Percentiles rank a stretch among this genome's conserved stretches.
Conservation (phyloP, 495 filamentous ascomycete genomes). For the Astrothelium subdiscretum region DNA sequence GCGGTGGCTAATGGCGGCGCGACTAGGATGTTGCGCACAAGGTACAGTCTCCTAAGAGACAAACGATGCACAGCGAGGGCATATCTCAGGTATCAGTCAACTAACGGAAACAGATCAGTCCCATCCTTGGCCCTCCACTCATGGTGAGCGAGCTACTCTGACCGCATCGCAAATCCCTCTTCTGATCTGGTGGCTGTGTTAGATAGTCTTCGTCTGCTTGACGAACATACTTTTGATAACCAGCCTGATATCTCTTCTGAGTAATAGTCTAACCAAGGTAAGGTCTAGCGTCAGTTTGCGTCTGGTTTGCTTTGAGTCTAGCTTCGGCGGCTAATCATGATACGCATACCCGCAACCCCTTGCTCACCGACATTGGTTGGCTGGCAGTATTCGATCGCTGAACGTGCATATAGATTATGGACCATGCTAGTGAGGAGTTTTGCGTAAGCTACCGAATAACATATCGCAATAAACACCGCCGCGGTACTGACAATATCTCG, state of each 20-base stretch:
- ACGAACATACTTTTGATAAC: conserved; percentile 88
- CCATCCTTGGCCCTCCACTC: conserved; percentile 50
- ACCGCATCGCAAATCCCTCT: neutral
- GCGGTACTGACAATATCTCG: conserved; percentile 10
- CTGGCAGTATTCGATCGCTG: conserved; percentile 10
- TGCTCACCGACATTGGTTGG: conserved; percentile 5
- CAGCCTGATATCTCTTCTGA: conserved; percentile 81
- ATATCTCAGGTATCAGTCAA: neutral
- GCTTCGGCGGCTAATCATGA: conserved; percentile 6
- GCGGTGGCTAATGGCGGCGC: conserved; percentile 17
- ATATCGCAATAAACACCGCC: neutral
- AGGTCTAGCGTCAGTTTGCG: conserved; percentile 6
- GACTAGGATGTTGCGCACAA: conserved; percentile 28
- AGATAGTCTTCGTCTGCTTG: conserved; percentile 67
- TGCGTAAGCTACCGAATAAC: conserved; percentile 17
- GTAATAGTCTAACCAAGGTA: conserved; percentile 79
- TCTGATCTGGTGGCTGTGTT: conserved; percentile 7
- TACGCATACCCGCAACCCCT: neutral
- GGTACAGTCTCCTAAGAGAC: conserved; percentile 12
- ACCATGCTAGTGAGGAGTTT: conserved; percentile 31
- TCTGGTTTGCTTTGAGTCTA: conserved; percentile 24
- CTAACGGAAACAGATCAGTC: conserved; percentile 31
- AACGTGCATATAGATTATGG: conserved; percentile 18
- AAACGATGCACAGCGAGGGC: neutral
- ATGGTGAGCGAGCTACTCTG: conserved; percentile 37